These are phyloP conservation scores for Brasenia schreberi DNA, from an alignment of 164 flowering plant genomes.

Conservation along the genomic window DNA sequence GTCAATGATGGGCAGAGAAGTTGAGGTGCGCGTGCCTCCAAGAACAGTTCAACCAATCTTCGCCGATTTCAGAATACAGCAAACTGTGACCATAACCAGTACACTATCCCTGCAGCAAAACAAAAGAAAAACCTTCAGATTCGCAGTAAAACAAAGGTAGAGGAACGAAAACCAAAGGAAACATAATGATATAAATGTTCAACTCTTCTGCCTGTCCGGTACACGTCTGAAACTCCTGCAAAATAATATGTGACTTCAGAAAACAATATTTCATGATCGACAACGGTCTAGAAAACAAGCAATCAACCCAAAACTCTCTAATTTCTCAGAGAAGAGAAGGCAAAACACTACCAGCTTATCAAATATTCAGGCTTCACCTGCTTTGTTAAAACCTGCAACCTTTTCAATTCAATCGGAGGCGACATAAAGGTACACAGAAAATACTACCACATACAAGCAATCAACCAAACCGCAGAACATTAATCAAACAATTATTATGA, in stretches of 20 bases:
- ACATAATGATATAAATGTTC: background rate
- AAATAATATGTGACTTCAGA: constrained; percentile 23
- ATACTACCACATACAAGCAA: background rate
- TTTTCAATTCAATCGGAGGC: background rate
- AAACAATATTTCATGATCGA: constrained; percentile 4
- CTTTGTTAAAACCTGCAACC: background rate
- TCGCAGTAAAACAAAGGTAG: background rate
- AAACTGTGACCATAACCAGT: too few relatives aligned
- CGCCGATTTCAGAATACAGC: too few relatives aligned
- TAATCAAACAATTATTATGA: background rate
- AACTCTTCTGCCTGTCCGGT: constrained; percentile 7
- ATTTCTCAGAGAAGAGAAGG: background rate
- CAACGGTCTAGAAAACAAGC: background rate
- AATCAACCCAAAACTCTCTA: background rate
- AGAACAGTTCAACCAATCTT: too few relatives aligned
- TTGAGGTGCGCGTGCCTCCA: too few relatives aligned
- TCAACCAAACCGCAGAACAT: background rate
- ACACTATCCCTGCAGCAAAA: too few relatives aligned
- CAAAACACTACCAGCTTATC: background rate
- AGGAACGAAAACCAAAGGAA: background rate
- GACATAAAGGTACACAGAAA: background rate
- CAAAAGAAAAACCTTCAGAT: too few relatives aligned
- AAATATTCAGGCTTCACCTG: background rate
- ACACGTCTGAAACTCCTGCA: constrained; percentile 33
- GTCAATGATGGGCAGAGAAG: too few relatives aligned